Evolutionary conservation across 768 basidiomycete species (phyloP).

Genomic region (Mycena albidolilacea): DNA sequence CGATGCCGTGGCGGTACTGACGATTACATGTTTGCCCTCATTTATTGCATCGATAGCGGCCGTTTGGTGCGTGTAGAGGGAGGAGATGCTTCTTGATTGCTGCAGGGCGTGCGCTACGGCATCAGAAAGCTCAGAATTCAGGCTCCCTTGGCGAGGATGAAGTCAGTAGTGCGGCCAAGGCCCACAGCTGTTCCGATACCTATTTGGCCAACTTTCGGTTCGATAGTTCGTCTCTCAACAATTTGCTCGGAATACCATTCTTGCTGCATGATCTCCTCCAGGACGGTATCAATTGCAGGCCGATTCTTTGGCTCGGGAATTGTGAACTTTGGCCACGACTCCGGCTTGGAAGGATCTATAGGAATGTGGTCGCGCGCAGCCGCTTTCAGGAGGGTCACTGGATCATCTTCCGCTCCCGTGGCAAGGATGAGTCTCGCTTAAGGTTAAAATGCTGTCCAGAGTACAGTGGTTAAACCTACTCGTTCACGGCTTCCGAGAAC

Average conservation of each 20-base stretch:
- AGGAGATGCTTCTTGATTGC: slow-evolving; percentile 70
- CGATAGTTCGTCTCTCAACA: slow-evolving; percentile 65
- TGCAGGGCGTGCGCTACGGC: slow-evolving; percentile 69
- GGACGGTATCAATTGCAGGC: slow-evolving; percentile 68
- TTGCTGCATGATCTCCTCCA: slow-evolving; percentile 70
- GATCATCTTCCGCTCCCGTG: slow-evolving; percentile 67
- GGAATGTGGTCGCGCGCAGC: slow-evolving; percentile 84
- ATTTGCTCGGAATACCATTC: slow-evolving; percentile 84
- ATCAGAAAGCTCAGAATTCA: slow-evolving; percentile 72
- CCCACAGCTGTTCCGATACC: slow-evolving; percentile 55
- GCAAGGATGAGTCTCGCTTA: slow-evolving; percentile 71
- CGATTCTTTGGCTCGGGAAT: slow-evolving; percentile 65
- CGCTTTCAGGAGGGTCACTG: slow-evolving; percentile 72
- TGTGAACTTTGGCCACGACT: slow-evolving; percentile 38
- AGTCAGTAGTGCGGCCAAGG: slow-evolving; percentile 1
- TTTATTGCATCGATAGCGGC: slow-evolving; percentile 77
- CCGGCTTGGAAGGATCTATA: slow-evolving; percentile 61
- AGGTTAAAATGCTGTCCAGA: neutral
- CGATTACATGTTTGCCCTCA: slow-evolving; percentile 79
- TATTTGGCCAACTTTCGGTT: slow-evolving; percentile 64
- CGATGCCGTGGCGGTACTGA: slow-evolving; percentile 92
- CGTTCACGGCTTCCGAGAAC: slow-evolving; percentile 77
- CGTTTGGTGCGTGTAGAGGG: slow-evolving; percentile 81
- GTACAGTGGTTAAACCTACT: slow-evolving; percentile 58
- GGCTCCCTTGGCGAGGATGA: slow-evolving; percentile 27